These are phyloP conservation scores for Pythium folliculosum DNA, from an alignment of 352 stramenopile genomes.

Conservation along the genomic window DNA sequence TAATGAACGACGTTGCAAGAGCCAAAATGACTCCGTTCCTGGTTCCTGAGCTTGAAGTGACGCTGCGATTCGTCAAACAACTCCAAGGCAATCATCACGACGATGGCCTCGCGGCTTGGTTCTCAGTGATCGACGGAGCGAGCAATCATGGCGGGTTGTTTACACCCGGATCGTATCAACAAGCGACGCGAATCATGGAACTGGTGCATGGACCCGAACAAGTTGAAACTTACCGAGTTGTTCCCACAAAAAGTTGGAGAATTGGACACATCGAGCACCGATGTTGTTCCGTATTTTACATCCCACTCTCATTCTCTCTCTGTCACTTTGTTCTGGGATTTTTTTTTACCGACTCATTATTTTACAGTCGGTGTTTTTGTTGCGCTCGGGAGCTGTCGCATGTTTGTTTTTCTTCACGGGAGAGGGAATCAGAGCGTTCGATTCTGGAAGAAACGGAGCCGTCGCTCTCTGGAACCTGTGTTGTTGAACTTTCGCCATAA, in stretches of 20 bases:
- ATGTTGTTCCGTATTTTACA: conserved; percentile 2
- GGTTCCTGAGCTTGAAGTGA: not conserved
- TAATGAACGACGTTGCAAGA: too few relatives aligned
- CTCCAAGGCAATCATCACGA: not conserved
- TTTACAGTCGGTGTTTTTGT: not conserved
- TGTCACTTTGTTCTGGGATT: not conserved
- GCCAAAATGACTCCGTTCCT: not conserved
- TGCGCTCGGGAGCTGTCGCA: not conserved
- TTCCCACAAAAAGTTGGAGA: not conserved
- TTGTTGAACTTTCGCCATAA: not conserved
- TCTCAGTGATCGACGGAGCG: not conserved
- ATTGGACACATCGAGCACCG: not conserved
- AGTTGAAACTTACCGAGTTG: not conserved
- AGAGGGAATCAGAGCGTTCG: not conserved
- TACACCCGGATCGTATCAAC: not conserved
- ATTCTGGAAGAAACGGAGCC: not conserved
- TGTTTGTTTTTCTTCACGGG: not conserved
- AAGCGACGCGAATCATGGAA: not conserved
- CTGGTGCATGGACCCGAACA: not conserved
- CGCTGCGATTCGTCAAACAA: not conserved
- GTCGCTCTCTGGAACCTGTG: not conserved
- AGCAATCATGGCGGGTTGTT: not conserved
- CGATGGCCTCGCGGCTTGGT: not conserved
- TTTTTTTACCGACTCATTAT: too few relatives aligned
- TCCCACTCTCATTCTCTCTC: not conserved